phyloP scores from a whole-genome alignment of 345 rosid genomes.

The Chamaenerion angustifolium region DNA sequence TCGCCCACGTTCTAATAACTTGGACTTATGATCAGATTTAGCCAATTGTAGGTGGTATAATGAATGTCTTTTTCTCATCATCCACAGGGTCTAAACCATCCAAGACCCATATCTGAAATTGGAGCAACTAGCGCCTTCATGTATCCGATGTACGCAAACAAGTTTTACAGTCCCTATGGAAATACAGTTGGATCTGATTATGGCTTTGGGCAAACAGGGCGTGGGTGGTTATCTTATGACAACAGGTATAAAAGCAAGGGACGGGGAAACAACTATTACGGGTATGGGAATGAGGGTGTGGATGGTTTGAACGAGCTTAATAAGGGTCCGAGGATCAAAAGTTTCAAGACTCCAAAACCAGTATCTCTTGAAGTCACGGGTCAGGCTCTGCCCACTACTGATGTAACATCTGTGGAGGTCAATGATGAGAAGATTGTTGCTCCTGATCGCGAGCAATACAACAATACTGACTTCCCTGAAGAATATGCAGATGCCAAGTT shows the following conservation, averaged over 20 bases:
- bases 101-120: conserved; percentile 38
- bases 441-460: conserved; percentile 58
- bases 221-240: conserved; percentile 52
- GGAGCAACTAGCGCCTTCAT: conserved; percentile 41
- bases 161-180: conserved; percentile 50
- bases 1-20: no score
- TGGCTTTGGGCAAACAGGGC: no score
- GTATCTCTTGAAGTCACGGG: conserved; percentile 31
- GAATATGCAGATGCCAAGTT: conserved; percentile 57
- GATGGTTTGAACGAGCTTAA: conserved; percentile 85
- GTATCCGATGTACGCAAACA: conserved; percentile 57
- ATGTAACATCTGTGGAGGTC: conserved; percentile 27
- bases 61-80: conserved; percentile 4
- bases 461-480: conserved; percentile 53
- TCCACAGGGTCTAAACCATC: conserved; percentile 18
- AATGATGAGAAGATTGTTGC: conserved; percentile 16
- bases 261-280: conserved; percentile 48
- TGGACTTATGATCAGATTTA: no score
- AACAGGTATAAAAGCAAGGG: conserved; percentile 56
- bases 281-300: conserved; percentile 38
- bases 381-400: conserved; percentile 22
- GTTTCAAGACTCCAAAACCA: conserved; percentile 47
- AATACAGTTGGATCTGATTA: conserved; percentile 38
- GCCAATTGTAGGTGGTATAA: no score
- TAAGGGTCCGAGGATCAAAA: conserved; percentile 80